Base-by-base conservation (phyloP, 2,329 filamentous ascomycete genomes). In the Coniochaeta hoffmannii region DNA sequence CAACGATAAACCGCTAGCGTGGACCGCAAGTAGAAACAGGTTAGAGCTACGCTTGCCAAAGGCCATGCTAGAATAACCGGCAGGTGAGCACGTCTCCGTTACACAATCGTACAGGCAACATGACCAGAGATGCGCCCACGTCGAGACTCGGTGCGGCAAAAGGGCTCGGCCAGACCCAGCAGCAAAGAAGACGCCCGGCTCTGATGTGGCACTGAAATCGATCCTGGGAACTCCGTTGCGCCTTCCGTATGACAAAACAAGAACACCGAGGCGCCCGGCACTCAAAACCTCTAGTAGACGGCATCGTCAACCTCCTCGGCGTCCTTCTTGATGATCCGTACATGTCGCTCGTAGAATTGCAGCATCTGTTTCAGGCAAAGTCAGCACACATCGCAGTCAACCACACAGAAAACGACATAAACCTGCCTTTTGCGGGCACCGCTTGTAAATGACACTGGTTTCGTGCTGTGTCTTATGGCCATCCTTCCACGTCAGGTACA, bases 401-500 rank as follows among this genome's bases (percentile, higher is more conserved):
- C 12, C 17, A 38, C 28, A 4, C 12, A 28, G 34, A 17, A 34
- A 24, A 28, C n/a, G 9, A 34, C 4, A 34, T 28, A 4, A n/a
- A 55, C 72, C 55, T 68, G 87, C 87, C 78, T 86, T 89, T 65
- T 93, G 89, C 0, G 89, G 89, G 61, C 88, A 91, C 62, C 90
- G 86, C 64, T 84, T 79, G 63, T 92, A 89, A 8, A 91, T 79
- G 14, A 85, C 77, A 19, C 76, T 69, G 15, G 89, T 83, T 10
- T 82, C 78, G 63, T 93, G 89, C 65, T 88, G 85, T 1, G 87
- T 89, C 73, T 90, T 91, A 50, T 82, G 76, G 9, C 83, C 84
- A 58, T 87, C 84, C 62, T 84, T 86, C 89, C 89, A 93, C 12
- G 83, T 82, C 31, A 92, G 71, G 62, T 86, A 90, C 1, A 88